Evolutionary conservation across 2,329 filamentous ascomycete species (phyloP), one percentile per base, ranked within the genome.

Genomic region (Pseudogymnoascus sp.): DNA sequence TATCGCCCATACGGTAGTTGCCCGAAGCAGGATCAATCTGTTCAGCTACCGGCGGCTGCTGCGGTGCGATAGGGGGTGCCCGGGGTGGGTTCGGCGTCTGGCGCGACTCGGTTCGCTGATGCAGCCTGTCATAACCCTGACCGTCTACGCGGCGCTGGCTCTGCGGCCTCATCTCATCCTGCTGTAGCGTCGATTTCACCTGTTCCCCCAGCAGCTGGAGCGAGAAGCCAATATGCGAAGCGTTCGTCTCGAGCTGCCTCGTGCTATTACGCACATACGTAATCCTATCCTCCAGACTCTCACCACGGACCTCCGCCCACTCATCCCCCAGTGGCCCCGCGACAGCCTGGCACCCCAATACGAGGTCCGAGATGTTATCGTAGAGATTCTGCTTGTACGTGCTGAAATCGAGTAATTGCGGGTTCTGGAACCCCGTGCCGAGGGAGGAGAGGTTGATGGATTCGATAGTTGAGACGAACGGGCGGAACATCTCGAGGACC

Each of bases 341-440:
- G n/a, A 98, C 89, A 24, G 90, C 87, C 76, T 99, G 95, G 71
- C 93, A 97, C 64, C 89, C 87, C 60, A 96, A 78, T 3, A 98
- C 78, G 28, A 99, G 83, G 73, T 98, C 95, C 7, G 92, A 93
- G 62, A 96, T 89, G 64, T 92, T 89, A 75, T 98, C 95, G 75
- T 98, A 98, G 16, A 96, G 81, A 69, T 89, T 90, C 75, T 99
- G 95, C 76, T 98, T 98, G 74, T 96, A 91, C 33, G 88, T 84
- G 71, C 87, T 88, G 74, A 97, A 97, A 69, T 98, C 95, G 59
- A 87, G 83, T 33, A 98, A 78, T 69, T 96, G 90, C 0, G 92
- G 91, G 46, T 89, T 93, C 73, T 93, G 90, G 68, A 93, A 88
- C 64, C 84, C 88, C 64, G 89, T 88, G 41, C 87, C 88, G 2